Base-by-base conservation (phyloP, 768 basidiomycete genomes). In the Boletus vinaceobasis region DNA sequence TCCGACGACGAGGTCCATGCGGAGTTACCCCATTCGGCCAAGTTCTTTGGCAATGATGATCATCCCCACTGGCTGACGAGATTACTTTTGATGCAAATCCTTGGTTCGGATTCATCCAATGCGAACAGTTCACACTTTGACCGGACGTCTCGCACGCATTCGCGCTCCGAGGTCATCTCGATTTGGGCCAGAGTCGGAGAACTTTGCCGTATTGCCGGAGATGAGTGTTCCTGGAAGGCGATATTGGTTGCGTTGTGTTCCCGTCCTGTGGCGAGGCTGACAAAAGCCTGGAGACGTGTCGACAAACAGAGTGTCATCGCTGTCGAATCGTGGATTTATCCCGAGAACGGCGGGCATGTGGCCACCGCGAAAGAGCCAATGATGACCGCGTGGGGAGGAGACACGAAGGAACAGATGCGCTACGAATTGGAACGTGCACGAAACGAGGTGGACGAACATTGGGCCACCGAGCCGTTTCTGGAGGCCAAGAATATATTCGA, bases 11-110 rank as follows among this genome's bases (percentile, higher is more conserved):
- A 42, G 13, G 36, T 13, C 11, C 33, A 40, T n/a, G 43, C 53
- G 13, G 60, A 48, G 23, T 48, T 43, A 11, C 37, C 59, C 6
- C 66, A 64, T 17, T 60, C 64, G 21, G 52, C 66, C 15, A 73
- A 74, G 23, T 76, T 91, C 17, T 83, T 88, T 58, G 89, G 90
- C 7, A 85, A 73, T 53, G 85, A 88, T 29, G 83, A 83, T 6
- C 77, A 75, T 40, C 88, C 89, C 2, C 87, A 93, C 65, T 93
- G 90, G 90, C 73, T 93, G 39, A 93, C 91, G 14, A 85, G 81
- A 61, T 69, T 88, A 5, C 71, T 93, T 7, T 68, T 93, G 2
- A 67, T 85, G 42, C 89, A 90, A 65, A 79, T 91, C 13, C 77
- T 92, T 13, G 83, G 81, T 26, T 76, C 79, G 1, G 87, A 88